phyloP scores from a whole-genome alignment of 2,329 filamentous ascomycete genomes.

The Ascosphaera aggregata region DNA sequence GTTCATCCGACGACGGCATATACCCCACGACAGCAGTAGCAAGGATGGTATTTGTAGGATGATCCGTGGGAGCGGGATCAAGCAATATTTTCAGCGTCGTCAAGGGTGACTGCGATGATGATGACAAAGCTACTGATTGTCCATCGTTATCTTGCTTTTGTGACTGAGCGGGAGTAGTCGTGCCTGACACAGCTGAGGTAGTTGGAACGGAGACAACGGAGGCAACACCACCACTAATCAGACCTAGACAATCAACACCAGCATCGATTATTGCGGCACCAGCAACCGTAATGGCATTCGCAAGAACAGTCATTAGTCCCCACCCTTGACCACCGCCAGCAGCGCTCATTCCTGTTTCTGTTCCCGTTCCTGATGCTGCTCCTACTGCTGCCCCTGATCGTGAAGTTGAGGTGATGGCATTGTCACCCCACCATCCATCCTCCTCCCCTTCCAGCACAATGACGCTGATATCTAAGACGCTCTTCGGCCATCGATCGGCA shows the following conservation, averaged over 20 bases:
- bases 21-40: slow-evolving; percentile 84
- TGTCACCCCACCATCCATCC: slow-evolving; percentile 42
- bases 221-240: slow-evolving; percentile 72
- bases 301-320: slow-evolving; percentile 78
- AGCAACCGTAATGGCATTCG: slow-evolving; percentile 80
- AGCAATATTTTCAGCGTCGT: slow-evolving; percentile 27
- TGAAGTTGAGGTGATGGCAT: slow-evolving; percentile 22
- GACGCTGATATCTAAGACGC: slow-evolving; percentile 81
- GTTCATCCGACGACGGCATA: slow-evolving; percentile 63
- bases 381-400: slow-evolving; percentile 11
- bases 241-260: slow-evolving; percentile 84
- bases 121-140: background rate
- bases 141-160: slow-evolving; percentile 9
- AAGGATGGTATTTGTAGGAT: slow-evolving; percentile 33
- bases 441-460: slow-evolving; percentile 89
- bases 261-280: slow-evolving; percentile 85
- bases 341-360: slow-evolving; percentile 5
- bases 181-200: too few relatives aligned
- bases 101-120: background rate
- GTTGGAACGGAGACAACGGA: slow-evolving; percentile 36
- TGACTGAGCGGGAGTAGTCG: background rate
- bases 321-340: slow-evolving; percentile 36
- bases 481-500: slow-evolving; percentile 94
- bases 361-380: slow-evolving; percentile 17
- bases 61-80: slow-evolving; percentile 65